These are phyloP conservation scores for Phalaenopsis equestris DNA, from an alignment of 106 monocot species.

Conservation along the genomic window DNA sequence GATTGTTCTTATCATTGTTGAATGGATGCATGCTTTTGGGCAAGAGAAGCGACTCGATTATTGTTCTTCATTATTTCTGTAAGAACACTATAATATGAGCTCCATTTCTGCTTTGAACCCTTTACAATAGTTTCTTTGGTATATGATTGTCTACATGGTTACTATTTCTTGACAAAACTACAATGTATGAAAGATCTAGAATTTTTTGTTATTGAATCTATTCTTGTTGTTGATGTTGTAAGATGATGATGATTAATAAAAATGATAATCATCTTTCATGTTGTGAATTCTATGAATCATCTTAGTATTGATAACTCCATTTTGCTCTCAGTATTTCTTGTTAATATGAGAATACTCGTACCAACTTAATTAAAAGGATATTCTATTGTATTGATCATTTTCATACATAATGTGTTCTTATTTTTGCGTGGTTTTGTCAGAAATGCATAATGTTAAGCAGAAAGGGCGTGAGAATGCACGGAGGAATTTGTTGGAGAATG, in stretches of 20 bases:
- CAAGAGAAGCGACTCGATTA: too few relatives aligned
- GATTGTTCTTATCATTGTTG: background rate
- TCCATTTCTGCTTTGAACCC: too few relatives aligned
- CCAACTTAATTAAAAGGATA: background rate
- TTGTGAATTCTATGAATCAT: background rate
- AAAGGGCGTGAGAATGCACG: slow-evolving; percentile 59
- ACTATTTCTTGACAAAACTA: too few relatives aligned
- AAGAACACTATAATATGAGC: too few relatives aligned
- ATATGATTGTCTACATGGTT: too few relatives aligned
- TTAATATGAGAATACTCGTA: background rate
- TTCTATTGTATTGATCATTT: background rate
- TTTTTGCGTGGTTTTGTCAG: slow-evolving; percentile 18
- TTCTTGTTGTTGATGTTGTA: background rate
- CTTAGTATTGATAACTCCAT: background rate
- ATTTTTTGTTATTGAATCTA: too few relatives aligned
- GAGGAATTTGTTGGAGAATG: slow-evolving; percentile 61
- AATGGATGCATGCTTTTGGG: too few relatives aligned
- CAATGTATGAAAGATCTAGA: too few relatives aligned
- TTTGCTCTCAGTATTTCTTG: background rate
- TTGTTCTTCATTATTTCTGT: too few relatives aligned
- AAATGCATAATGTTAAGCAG: slow-evolving; percentile 61
- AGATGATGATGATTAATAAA: background rate
- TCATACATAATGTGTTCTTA: background rate
- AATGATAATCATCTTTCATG: background rate
- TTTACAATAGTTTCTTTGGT: too few relatives aligned